phyloP scores from a whole-genome alignment of 1,139 yeast species.

The Scheffersomyces titani region DNA sequence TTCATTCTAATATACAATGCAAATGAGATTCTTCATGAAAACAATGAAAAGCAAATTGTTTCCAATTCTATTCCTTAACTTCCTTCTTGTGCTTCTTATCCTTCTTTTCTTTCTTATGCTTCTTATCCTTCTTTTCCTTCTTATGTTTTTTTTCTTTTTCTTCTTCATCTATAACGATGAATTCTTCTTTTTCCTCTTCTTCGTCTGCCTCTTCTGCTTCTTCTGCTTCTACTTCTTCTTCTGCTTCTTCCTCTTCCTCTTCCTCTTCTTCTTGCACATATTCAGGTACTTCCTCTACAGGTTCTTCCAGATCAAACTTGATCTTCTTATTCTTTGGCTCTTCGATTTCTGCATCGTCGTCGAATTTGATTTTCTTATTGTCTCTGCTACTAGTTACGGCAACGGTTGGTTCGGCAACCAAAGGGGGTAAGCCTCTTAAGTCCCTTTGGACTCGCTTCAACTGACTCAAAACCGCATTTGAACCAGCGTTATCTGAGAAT shows the following conservation, averaged over 20 bases:
- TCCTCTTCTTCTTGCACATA: constrained; percentile 8
- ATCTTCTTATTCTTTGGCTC: constrained; percentile 24
- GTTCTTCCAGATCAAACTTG: constrained; percentile 29
- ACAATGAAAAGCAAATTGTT: background rate
- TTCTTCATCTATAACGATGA: constrained; percentile 19
- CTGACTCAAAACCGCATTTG: constrained; percentile 53
- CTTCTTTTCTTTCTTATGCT: constrained; percentile 20
- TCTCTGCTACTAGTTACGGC: constrained; percentile 16
- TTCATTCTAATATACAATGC: background rate
- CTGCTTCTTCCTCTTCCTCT: constrained; percentile 4
- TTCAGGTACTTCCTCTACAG: constrained; percentile 10
- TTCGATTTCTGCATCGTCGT: constrained; percentile 13
- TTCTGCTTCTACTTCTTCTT: constrained; percentile 8
- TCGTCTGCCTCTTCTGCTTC: constrained; percentile 16
- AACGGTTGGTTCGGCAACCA: constrained; percentile 27
- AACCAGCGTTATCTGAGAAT: constrained; percentile 21
- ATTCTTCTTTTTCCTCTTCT: constrained; percentile 19
- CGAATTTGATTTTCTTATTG: constrained; percentile 28
- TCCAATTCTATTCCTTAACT: constrained; percentile 10
- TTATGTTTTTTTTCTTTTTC: constrained; percentile 25
- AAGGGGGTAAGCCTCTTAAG: constrained; percentile 72
- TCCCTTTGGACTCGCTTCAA: constrained; percentile 68
- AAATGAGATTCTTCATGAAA: background rate
- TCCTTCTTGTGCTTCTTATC: constrained; percentile 20
- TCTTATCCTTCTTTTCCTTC: constrained; percentile 19